phyloP scores from a whole-genome alignment of 345 rosid genomes.

The Trapa incisa region DNA sequence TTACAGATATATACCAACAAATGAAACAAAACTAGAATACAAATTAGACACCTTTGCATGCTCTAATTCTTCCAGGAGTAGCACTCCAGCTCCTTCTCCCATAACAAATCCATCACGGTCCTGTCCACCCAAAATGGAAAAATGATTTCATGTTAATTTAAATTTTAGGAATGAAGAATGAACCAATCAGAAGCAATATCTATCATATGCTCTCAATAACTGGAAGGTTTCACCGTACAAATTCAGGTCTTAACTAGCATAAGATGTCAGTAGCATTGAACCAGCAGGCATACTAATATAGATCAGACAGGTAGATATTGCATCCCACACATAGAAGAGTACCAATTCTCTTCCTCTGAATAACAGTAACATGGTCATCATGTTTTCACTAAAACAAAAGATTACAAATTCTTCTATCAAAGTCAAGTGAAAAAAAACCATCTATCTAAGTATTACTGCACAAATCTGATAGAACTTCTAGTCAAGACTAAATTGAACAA shows the following conservation, averaged over 20 bases:
- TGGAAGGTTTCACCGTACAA: not conserved
- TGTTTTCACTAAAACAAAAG: not conserved
- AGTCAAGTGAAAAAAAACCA: not conserved
- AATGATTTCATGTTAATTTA: not conserved
- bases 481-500: not conserved
- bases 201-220: not conserved
- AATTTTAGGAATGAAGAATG: not conserved
- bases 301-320: not conserved
- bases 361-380: not conserved
- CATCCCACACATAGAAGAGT: not conserved
- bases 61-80: constrained; percentile 46
- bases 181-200: not conserved
- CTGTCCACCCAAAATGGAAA: constrained; percentile 18
- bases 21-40: not conserved
- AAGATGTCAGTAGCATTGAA: not conserved
- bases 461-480: not conserved
- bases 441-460: not conserved
- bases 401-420: not conserved
- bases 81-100: constrained; percentile 60
- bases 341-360: not conserved
- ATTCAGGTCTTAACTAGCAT: not conserved
- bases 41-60: constrained; percentile 38
- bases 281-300: not conserved
- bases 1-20: not conserved
- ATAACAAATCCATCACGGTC: constrained; percentile 46